Conservation (phyloP, 1,284 basidiomycete genomes). For the Cutaneotrichosporon sp. region DNA sequence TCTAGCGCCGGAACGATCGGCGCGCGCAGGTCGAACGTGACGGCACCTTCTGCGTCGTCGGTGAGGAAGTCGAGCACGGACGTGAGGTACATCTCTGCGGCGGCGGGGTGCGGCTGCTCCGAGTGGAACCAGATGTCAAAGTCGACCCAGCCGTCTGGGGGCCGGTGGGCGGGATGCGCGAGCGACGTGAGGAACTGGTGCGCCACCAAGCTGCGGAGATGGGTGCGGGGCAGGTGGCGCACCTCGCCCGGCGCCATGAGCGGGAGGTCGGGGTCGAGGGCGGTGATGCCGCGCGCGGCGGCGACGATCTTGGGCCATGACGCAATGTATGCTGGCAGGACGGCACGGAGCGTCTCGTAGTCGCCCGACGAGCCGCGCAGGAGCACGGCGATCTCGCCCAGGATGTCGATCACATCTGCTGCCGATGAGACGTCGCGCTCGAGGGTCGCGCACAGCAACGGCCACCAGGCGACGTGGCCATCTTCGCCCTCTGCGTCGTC, state of each 20-base stretch:
- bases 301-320: background rate
- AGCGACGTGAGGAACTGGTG: background rate
- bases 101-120: background rate
- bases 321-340: background rate
- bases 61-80: background rate
- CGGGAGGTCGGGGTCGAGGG: background rate
- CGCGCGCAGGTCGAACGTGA: background rate
- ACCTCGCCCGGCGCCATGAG: background rate
- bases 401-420: background rate
- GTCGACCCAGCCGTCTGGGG: background rate
- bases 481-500: slow-evolving; percentile 3
- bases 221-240: background rate
- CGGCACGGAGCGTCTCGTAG: background rate
- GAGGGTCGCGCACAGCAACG: background rate
- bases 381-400: slow-evolving; percentile 4
- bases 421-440: background rate
- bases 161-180: background rate
- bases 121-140: slow-evolving; percentile 4
- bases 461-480: background rate
- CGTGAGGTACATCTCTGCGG: slow-evolving; percentile 5
- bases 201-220: background rate
- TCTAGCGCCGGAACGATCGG: background rate
- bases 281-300: background rate
- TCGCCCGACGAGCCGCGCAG: slow-evolving; percentile 1
- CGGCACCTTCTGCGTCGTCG: background rate